Percentiles rank a stretch among this genome's conserved stretches.
Evolutionary conservation across 2,329 filamentous ascomycete species (phyloP).

Genomic region (Xylariaceae sp.): DNA sequence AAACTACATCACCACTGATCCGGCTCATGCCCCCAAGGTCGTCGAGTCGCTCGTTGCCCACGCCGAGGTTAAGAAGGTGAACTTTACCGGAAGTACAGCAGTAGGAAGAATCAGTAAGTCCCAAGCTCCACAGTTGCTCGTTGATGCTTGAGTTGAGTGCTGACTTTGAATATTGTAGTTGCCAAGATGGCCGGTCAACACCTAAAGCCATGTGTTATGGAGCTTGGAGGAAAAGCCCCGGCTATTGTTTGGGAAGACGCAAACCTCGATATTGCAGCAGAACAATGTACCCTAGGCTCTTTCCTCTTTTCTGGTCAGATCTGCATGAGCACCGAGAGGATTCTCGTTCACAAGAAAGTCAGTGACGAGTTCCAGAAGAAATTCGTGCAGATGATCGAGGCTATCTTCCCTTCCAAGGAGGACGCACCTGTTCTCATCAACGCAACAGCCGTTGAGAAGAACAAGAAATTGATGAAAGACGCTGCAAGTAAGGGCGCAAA

Average conservation of each 20-base stretch:
- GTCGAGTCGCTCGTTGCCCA: constrained; percentile 59
- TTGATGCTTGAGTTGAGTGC: too few species aligned
- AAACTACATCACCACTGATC: constrained; percentile 58
- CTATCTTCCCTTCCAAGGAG: constrained; percentile 42
- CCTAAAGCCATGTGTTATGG: constrained; percentile 64
- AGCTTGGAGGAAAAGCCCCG: constrained; percentile 67
- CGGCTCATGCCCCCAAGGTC: constrained; percentile 53
- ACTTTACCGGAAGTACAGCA: constrained; percentile 65
- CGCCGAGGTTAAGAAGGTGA: constrained; percentile 59
- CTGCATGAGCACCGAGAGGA: constrained; percentile 67
- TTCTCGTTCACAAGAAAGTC: constrained; percentile 56
- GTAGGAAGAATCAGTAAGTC: constrained; percentile 54
- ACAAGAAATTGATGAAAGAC: constrained; percentile 42
- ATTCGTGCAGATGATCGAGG: constrained; percentile 21
- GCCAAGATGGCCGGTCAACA: constrained; percentile 57
- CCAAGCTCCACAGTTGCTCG: too few species aligned
- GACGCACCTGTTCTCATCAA: constrained; percentile 27
- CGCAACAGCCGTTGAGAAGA: constrained; percentile 23
- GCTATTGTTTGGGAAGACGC: constrained; percentile 65
- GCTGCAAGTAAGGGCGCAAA: constrained; percentile 55
- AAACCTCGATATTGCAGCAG: constrained; percentile 57
- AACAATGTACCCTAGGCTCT: constrained; percentile 53
- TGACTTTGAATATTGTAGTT: constrained; percentile 27
- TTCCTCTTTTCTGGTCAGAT: constrained; percentile 63
- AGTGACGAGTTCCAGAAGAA: constrained; percentile 44